phyloP scores from a whole-genome alignment of 1,284 basidiomycete genomes.

The Cryptococcus sp. region DNA sequence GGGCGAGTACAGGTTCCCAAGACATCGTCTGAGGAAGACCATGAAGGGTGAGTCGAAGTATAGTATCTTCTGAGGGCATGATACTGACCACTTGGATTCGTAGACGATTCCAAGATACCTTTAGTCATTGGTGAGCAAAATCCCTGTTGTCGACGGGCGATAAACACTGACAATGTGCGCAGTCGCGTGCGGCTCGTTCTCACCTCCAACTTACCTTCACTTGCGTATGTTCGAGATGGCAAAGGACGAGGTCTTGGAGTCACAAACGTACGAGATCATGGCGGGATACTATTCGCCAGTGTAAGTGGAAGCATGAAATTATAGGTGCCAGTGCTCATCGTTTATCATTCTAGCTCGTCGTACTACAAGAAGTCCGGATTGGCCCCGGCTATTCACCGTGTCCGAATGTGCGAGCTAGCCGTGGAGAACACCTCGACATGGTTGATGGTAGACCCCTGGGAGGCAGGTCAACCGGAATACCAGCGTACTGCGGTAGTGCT shows the following conservation, averaged over 20 bases:
- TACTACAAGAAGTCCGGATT: slow-evolving; percentile 89
- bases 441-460: slow-evolving; percentile 94
- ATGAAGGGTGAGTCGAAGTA: slow-evolving; percentile 52
- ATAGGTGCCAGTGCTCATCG: neutral
- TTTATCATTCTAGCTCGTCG: slow-evolving; percentile 59
- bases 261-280: slow-evolving; percentile 88
- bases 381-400: slow-evolving; percentile 75
- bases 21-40: slow-evolving; percentile 49
- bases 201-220: slow-evolving; percentile 61
- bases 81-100: neutral
- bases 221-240: slow-evolving; percentile 98
- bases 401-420: slow-evolving; percentile 84
- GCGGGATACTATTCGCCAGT: slow-evolving; percentile 94
- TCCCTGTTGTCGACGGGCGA: neutral
- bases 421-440: slow-evolving; percentile 64
- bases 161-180: slow-evolving; percentile 1
- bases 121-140: slow-evolving; percentile 50
- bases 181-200: slow-evolving; percentile 61
- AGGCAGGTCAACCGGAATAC: slow-evolving; percentile 85
- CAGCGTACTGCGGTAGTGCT: slow-evolving; percentile 94
- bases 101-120: slow-evolving; percentile 56
- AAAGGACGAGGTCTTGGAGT: slow-evolving; percentile 88
- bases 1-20: slow-evolving; percentile 52
- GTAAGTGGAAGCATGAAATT: slow-evolving; percentile 24
- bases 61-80: neutral